These are phyloP conservation scores for Neoascochyta sp. DNA, from an alignment of 2,329 filamentous ascomycete genomes.

Conservation along the genomic window DNA sequence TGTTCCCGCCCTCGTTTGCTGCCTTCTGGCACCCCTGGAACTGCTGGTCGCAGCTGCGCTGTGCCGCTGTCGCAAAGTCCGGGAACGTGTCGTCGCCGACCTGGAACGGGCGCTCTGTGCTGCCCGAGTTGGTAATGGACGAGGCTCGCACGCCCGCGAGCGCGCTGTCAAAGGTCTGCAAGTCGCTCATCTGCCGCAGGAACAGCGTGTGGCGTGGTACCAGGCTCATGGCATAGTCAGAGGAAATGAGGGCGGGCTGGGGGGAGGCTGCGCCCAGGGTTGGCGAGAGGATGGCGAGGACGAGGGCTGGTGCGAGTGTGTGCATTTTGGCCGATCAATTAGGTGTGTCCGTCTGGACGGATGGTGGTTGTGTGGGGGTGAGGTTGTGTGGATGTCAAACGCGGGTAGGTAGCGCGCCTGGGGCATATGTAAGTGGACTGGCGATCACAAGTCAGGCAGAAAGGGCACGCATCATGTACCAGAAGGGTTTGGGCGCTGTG, in stretches of 20 bases:
- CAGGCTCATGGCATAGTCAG: slow-evolving; percentile 21
- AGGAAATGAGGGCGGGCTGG: slow-evolving; percentile 18
- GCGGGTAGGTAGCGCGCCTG: slow-evolving; percentile 3
- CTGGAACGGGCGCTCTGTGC: slow-evolving; percentile 44
- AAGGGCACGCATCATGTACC: too few relatives aligned
- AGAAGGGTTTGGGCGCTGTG: too few relatives aligned
- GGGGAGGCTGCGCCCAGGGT: slow-evolving; percentile 21
- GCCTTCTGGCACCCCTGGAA: slow-evolving; percentile 53
- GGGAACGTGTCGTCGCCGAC: slow-evolving; percentile 47
- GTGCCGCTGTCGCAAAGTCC: slow-evolving; percentile 52
- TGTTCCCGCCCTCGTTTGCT: slow-evolving; percentile 36
- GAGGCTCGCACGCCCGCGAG: slow-evolving; percentile 53
- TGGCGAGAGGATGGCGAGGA: slow-evolving; percentile 20
- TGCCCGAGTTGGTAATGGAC: slow-evolving; percentile 48
- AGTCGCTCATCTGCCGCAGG: slow-evolving; percentile 28
- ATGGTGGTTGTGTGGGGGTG: not conserved
- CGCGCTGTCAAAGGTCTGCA: slow-evolving; percentile 42
- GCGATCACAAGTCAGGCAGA: not conserved
- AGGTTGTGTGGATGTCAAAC: not conserved
- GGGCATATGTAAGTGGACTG: slow-evolving; percentile 15
- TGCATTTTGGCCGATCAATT: slow-evolving; percentile 9
- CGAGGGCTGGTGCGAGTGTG: slow-evolving; percentile 18
- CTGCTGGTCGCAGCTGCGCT: slow-evolving; percentile 62
- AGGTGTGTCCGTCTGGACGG: not conserved
- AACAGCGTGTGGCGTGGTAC: slow-evolving; percentile 34